Base-by-base conservation (phyloP, 768 basidiomycete genomes). In the Lentinula sp. region DNA sequence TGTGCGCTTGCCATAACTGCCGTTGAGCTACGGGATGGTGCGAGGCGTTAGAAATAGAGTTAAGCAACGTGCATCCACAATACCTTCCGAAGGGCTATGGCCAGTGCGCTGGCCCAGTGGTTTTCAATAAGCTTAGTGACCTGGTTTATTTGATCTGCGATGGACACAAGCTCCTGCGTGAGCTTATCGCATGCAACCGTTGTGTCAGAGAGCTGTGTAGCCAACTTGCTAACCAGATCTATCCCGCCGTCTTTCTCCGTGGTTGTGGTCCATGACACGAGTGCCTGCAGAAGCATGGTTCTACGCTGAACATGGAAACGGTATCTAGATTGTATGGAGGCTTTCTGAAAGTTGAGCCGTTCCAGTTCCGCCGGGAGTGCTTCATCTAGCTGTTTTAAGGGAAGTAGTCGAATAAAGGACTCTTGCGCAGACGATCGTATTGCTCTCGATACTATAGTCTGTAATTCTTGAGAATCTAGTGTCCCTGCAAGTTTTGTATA, bases 61-160 rank as follows among this genome's bases (percentile, higher is more conserved):
- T 61, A 39, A 48, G 34, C 62, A 56, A 42, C 48, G 53, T 21
- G 35, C 37, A 39, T 8, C 37, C 7, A 13, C 37, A 39, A 13
- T 70, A 81, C 82, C 74, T 93, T 93, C 10, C 90, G 81, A 55
- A 93, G 69, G 1, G 88, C 90, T 64, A 93, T 82, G 0, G 86
- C 84, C 10, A 93, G 79, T 16, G 91, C 88, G n/a, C 88, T 89
- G 1, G 88, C 79, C 73, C 82, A 84, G 71, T 93, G 91, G 40
- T 78, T 72, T 60, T 91, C 86, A 9, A 84, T 76, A 43, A 90
- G 65, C 42, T 76, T 75, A 13, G 77, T 71, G 3, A 93, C 80
- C 70, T 92, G 89, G 0, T 79, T 73, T 34, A 84, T 76, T 64
- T 89, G 91, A 67, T 89, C 86, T 4, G 76, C 73, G 46, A 84